phyloP scores from a whole-genome alignment of 2,329 filamentous ascomycete species.

The Epichloe hybrida region DNA sequence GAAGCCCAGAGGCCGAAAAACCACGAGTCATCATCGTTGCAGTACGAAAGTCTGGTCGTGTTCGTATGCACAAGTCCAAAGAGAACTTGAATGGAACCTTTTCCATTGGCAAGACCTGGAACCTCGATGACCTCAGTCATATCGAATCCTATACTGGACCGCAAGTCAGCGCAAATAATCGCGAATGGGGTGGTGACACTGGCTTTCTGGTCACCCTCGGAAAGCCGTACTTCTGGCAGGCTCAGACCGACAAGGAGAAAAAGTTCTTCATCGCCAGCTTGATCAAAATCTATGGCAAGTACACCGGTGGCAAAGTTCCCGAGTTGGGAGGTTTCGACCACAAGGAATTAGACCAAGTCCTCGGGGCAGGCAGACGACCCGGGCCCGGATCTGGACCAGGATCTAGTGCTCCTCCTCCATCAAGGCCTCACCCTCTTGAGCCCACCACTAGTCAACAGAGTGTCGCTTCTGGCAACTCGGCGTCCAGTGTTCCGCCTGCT shows the following conservation, averaged over 20 bases:
- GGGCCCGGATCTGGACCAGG: slow-evolving; percentile 16
- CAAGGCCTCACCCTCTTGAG: slow-evolving; percentile 16
- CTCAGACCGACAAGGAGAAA: slow-evolving; percentile 87
- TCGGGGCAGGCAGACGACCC: slow-evolving; percentile 40
- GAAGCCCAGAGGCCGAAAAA: slow-evolving; percentile 63
- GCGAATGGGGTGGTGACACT: slow-evolving; percentile 68
- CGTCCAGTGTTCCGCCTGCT: slow-evolving; percentile 5
- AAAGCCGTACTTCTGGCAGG: slow-evolving; percentile 96
- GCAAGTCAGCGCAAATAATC: slow-evolving; percentile 40
- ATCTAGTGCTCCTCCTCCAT: slow-evolving; percentile 6
- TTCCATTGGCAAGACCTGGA: slow-evolving; percentile 97
- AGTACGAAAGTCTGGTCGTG: slow-evolving; percentile 80
- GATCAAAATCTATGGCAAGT: slow-evolving; percentile 93
- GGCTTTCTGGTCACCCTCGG: slow-evolving; percentile 82
- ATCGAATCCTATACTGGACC: slow-evolving; percentile 70
- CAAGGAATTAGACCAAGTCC: slow-evolving; percentile 62
- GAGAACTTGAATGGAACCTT: slow-evolving; percentile 91
- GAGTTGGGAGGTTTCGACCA: slow-evolving; percentile 72
- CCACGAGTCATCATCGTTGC: slow-evolving; percentile 83
- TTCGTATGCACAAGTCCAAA: slow-evolving; percentile 91
- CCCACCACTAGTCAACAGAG: slow-evolving; percentile 11
- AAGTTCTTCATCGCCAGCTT: slow-evolving; percentile 96
- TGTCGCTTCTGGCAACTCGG: slow-evolving; percentile 7
- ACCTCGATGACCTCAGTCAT: slow-evolving; percentile 72
- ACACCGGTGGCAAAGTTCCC: slow-evolving; percentile 74